These are phyloP conservation scores for Dactylellina haptotyla DNA, from an alignment of 2,329 filamentous ascomycete genomes.

Conservation along the genomic window DNA sequence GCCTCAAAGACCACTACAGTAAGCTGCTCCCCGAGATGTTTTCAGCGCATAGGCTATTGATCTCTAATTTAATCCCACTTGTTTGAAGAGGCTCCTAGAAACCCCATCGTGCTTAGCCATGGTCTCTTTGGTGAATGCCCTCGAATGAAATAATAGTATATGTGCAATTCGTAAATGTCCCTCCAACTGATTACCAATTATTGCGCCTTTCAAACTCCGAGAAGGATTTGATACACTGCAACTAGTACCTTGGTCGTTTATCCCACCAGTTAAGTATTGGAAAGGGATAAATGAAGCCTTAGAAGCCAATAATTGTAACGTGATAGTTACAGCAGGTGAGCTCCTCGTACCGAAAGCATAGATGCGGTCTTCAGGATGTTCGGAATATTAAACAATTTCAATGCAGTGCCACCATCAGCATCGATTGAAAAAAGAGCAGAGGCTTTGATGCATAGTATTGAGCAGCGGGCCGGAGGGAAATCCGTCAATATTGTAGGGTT, in stretches of 20 bases:
- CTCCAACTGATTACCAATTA: constrained; percentile 59
- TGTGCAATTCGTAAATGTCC: constrained; percentile 59
- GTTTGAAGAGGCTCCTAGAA: constrained; percentile 65
- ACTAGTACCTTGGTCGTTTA: constrained; percentile 35
- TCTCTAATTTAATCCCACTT: neutral
- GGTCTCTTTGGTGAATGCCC: constrained; percentile 70
- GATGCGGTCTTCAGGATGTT: neutral
- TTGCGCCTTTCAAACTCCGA: constrained; percentile 62
- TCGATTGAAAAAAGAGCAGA: constrained; percentile 71
- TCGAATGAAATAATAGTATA: constrained; percentile 59
- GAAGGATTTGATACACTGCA: constrained; percentile 49
- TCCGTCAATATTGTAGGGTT: constrained; percentile 57
- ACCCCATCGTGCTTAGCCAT: constrained; percentile 74
- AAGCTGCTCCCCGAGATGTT: neutral
- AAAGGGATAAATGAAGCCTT: constrained; percentile 72
- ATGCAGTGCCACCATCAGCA: constrained; percentile 68
- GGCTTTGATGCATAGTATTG: constrained; percentile 68
- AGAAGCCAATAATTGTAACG: constrained; percentile 66
- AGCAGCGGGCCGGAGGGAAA: constrained; percentile 61
- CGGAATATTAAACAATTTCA: neutral
- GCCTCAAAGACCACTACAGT: constrained; percentile 42
- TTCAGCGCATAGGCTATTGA: neutral
- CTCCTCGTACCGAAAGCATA: neutral
- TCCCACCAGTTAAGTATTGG: constrained; percentile 66
- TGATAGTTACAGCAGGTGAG: constrained; percentile 67